Base-by-base conservation (phyloP, 1,284 basidiomycete species). In the Puccinia hordei region DNA sequence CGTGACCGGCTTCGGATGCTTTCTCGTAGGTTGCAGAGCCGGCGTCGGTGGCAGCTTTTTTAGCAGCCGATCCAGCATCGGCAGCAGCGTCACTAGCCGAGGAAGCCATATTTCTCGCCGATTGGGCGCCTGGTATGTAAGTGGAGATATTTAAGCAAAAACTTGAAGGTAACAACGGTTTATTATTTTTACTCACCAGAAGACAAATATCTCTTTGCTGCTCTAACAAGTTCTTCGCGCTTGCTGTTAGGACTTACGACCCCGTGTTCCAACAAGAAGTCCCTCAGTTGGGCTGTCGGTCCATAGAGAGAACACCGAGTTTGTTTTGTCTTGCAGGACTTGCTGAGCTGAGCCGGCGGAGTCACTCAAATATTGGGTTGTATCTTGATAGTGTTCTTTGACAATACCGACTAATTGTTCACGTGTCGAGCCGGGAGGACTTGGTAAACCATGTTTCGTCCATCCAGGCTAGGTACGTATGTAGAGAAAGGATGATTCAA, bases 241-340 rank as follows among this genome's bases (percentile, higher is more conserved):
- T 90, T 90, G 3, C 92, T 91, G 33, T 89, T 88, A 17, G 94
- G 94, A 22, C 91, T 89, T 66, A 96, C 90, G 81, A 95, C 88
- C 65, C 94, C 94, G 82, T 94, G 91, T 84, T 93, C 90, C 81
- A 96, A 89, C n/a, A 97, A 88, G 86, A 92, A 95, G 82, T 92
- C 87, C 83, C 93, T 89, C 38, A 96, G 88, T 68, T 89, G 89
- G n/a, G 38, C 90, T 91, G 84, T 96, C 93, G 84, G 92, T 90
- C 93, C 93, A 96, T 84, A 85, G 85, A 81, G 88, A 87, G 79
- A 87, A 84, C 1, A 86, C 84, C 49, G 85, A 83, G 53, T 88
- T 86, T 73, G 86, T 85, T 61, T 87, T 83, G 80, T 90, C 87
- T 68, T 88, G 86, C 83, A 92, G 93, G 38, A 89, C 87, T 82